phyloP scores from a whole-genome alignment of 176 grass and related monocot species.

The Oryza glaberrima region DNA sequence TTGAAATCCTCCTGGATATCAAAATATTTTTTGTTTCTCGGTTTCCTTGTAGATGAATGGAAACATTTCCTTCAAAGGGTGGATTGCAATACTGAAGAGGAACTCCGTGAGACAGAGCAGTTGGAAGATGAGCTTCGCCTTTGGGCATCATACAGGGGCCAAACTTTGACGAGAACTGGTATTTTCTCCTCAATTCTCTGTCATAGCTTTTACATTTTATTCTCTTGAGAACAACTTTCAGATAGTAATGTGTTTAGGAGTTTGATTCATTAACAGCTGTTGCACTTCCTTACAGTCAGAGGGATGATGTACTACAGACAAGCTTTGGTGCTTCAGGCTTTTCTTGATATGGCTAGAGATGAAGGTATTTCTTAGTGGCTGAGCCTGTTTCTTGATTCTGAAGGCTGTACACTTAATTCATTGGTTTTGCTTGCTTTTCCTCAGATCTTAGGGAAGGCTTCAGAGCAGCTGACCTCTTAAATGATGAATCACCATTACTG shows the following conservation, averaged over 20 bases:
- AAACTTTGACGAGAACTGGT: conserved; percentile 98
- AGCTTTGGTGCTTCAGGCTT: conserved; percentile 95
- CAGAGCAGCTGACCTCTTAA: conserved; percentile 67
- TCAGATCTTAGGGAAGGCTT: conserved; percentile 96
- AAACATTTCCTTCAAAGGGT: conserved; percentile 85
- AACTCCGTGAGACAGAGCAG: conserved; percentile 59
- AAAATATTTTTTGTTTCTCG: conserved; percentile 21
- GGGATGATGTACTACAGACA: conserved; percentile 99
- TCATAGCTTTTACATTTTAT: conserved; percentile 5
- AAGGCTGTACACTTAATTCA: not conserved
- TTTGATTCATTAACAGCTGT: conserved; percentile 26
- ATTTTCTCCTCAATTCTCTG: conserved; percentile 14
- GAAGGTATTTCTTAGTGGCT: conserved; percentile 53
- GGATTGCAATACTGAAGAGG: conserved; percentile 68
- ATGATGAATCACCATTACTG: conserved; percentile 71
- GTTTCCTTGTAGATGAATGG: conserved; percentile 84
- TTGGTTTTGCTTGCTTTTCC: conserved; percentile 37
- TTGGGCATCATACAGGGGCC: conserved; percentile 97
- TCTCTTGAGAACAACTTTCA: not conserved
- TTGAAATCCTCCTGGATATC: conserved; percentile 8
- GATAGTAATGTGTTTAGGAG: not conserved
- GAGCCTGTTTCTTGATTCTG: conserved; percentile 27
- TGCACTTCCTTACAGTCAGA: conserved; percentile 63
- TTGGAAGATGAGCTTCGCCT: conserved; percentile 80
- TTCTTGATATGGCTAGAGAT: conserved; percentile 93